These are phyloP conservation scores for Chlorella sp. DNA, from an alignment of 139 green algal species.

Conservation along the genomic window DNA sequence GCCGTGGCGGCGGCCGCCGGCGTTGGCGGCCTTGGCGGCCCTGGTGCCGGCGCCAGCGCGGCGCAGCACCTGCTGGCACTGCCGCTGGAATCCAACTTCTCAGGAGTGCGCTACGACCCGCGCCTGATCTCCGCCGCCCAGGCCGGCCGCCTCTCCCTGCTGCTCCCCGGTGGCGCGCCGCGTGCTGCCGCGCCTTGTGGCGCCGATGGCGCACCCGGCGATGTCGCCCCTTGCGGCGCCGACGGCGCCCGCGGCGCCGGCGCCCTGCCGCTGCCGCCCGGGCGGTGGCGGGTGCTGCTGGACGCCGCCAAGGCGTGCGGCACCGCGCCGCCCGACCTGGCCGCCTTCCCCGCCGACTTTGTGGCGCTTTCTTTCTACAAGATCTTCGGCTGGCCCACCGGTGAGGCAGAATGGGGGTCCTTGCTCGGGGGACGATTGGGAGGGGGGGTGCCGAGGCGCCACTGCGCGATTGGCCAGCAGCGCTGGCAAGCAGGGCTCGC, in stretches of 20 bases:
- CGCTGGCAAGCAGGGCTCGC: too few relatives aligned
- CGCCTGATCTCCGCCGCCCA: constrained; percentile 31
- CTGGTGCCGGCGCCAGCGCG: background rate
- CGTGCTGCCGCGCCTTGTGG: too few relatives aligned
- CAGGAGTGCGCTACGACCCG: constrained; percentile 55
- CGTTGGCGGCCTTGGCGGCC: background rate
- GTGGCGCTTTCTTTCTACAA: constrained; percentile 95
- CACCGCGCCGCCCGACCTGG: constrained; percentile 79
- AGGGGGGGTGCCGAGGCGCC: background rate
- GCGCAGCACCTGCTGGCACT: constrained; percentile 70
- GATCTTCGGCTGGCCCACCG: constrained; percentile 81
- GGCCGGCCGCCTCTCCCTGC: background rate
- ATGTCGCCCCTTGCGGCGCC: background rate
- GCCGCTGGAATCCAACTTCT: constrained; percentile 91
- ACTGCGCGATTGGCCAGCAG: background rate
- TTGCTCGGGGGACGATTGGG: background rate
- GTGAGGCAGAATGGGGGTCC: background rate
- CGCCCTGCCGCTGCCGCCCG: background rate
- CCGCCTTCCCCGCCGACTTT: constrained; percentile 69
- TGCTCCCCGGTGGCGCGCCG: too few relatives aligned
- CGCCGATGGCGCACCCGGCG: too few relatives aligned
- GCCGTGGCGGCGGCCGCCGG: background rate
- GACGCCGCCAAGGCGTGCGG: constrained; percentile 88
- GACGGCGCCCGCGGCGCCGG: background rate
- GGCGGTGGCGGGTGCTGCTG: constrained; percentile 74